Conservation (phyloP, 2,329 filamentous ascomycete genomes). For the Onygena corvina region DNA sequence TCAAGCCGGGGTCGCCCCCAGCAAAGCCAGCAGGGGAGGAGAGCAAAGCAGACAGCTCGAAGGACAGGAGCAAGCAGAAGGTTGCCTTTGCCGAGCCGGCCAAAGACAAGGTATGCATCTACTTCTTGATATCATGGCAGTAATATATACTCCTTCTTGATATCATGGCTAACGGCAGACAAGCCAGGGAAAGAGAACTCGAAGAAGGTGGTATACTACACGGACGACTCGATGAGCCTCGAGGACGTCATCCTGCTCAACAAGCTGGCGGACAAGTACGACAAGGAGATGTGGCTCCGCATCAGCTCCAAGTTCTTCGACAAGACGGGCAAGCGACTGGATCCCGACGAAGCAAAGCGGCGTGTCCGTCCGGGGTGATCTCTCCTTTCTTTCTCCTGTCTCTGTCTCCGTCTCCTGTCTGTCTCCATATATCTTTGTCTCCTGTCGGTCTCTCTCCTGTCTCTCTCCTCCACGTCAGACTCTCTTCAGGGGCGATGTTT, state of each 20-base stretch:
- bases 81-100: constrained; percentile 14
- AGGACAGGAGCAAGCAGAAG: constrained; percentile 1
- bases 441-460: neutral
- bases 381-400: neutral
- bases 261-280: constrained; percentile 34
- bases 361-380: constrained; percentile 11
- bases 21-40: constrained; percentile 8
- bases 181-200: neutral
- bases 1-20: constrained; percentile 9
- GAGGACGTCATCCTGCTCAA: constrained; percentile 29
- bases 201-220: constrained; percentile 16
- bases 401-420: neutral
- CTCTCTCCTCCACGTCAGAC: neutral
- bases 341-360: constrained; percentile 28
- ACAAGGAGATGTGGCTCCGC: constrained; percentile 35
- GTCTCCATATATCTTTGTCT: too few species aligned
- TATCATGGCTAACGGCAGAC: neutral
- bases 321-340: constrained; percentile 37
- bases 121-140: neutral
- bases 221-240: constrained; percentile 21
- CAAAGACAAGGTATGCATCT: neutral
- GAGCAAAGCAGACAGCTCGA: constrained; percentile 4
- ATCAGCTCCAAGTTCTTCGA: constrained; percentile 40
- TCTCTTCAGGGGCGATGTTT: neutral
- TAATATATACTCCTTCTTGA: too few species aligned